A percentile compares a stretch with the other conserved stretches of the same genome.
Evolutionary conservation across 495 filamentous ascomycete species (phyloP).

Genomic region (Penicillium samsonianum): DNA sequence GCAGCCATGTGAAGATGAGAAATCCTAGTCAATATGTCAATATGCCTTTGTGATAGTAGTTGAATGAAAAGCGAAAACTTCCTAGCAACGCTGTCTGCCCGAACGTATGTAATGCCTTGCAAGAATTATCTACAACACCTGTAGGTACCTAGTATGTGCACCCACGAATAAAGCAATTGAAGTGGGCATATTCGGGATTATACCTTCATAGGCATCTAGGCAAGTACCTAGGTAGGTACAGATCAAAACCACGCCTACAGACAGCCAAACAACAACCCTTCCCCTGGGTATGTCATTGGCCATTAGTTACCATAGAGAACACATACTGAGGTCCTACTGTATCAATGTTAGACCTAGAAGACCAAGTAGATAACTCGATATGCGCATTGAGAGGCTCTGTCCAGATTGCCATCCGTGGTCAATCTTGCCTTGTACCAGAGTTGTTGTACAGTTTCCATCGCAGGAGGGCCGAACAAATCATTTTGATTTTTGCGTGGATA

Average conservation of each 20-base stretch:
- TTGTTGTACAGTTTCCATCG: constrained; percentile 37
- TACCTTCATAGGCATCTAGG: not conserved
- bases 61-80: not conserved
- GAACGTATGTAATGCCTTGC: not conserved
- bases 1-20: not conserved
- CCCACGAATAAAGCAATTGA: not conserved
- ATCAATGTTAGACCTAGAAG: constrained; percentile 6
- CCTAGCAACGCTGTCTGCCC: not conserved
- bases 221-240: not conserved
- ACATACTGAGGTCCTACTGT: not conserved
- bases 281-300: not conserved
- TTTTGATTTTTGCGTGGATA: constrained; percentile 53
- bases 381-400: constrained; percentile 22
- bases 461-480: constrained; percentile 42
- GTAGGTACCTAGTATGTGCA: not conserved
- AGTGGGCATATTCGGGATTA: not conserved
- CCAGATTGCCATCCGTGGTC: constrained; percentile 14
- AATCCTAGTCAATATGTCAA: not conserved
- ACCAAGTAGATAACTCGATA: constrained; percentile 20
- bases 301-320: not conserved
- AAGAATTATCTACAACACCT: too few relatives aligned
- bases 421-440: constrained; percentile 12
- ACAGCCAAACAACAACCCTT: not conserved
- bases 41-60: not conserved
- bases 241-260: not conserved